Conservation (phyloP, 2,329 filamentous ascomycete species). For the Colletotrichum magnum region DNA sequence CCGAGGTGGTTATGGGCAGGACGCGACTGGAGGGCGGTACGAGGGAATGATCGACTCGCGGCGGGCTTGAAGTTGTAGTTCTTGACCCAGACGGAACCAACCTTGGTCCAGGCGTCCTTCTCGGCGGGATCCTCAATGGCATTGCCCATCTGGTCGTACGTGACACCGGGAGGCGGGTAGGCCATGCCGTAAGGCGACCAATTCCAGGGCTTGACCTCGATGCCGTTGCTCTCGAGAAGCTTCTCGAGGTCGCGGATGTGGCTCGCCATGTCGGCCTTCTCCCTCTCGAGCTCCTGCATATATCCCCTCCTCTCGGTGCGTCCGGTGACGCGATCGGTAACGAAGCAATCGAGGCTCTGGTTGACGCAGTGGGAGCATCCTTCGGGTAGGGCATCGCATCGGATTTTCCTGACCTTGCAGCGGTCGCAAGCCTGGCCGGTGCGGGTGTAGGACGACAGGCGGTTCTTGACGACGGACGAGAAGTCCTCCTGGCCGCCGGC, state of each 20-base stretch:
- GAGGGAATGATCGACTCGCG: constrained; percentile 49
- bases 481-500: constrained; percentile 61
- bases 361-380: constrained; percentile 87
- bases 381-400: constrained; percentile 84
- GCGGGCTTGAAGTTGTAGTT: constrained; percentile 44
- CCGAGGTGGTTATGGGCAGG: constrained; percentile 77
- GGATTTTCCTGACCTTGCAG: constrained; percentile 91
- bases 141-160: constrained; percentile 46
- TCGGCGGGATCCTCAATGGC: constrained; percentile 43
- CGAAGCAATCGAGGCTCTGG: constrained; percentile 83
- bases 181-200: constrained; percentile 38
- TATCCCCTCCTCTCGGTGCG: constrained; percentile 85
- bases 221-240: constrained; percentile 71
- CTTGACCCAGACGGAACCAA: constrained; percentile 53
- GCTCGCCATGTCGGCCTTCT: constrained; percentile 76
- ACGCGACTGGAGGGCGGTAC: constrained; percentile 55
- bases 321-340: constrained; percentile 89
- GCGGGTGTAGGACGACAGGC: constrained; percentile 68
- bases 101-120: constrained; percentile 50
- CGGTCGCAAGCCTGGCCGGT: constrained; percentile 91
- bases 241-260: constrained; percentile 79
- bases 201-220: constrained; percentile 70
- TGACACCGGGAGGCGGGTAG: constrained; percentile 43
- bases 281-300: constrained; percentile 80
- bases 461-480: constrained; percentile 69